Percentiles rank a stretch among this genome's conserved stretches.
Evolutionary conservation across 495 filamentous ascomycete species (phyloP).

Genomic region (Penicillium fimorum): DNA sequence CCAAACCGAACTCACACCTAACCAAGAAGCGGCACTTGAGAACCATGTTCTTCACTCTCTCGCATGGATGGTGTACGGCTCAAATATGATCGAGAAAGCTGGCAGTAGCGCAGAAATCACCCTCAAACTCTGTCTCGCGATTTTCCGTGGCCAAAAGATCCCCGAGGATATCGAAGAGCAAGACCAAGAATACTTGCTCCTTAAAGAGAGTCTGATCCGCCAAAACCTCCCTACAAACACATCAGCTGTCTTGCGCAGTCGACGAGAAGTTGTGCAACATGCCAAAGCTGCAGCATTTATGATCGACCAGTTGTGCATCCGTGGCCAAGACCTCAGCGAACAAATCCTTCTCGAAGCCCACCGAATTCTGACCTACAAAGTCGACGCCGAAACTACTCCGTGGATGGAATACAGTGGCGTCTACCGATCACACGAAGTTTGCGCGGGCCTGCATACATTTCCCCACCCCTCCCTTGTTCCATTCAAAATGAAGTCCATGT

Average conservation of each 20-base stretch:
- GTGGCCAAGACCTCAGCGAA: constrained; percentile 24
- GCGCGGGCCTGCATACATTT: constrained; percentile 25
- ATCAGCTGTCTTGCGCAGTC: constrained; percentile 16
- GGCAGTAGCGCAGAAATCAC: neutral
- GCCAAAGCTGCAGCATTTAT: constrained; percentile 30
- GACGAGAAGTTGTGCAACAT: constrained; percentile 36
- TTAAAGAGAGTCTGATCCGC: neutral
- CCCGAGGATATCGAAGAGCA: neutral
- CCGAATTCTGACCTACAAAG: constrained; percentile 25
- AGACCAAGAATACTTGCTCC: neutral
- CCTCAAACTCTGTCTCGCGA: constrained; percentile 4
- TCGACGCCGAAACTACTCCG: constrained; percentile 16
- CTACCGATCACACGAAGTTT: constrained; percentile 23
- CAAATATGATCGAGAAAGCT: constrained; percentile 10
- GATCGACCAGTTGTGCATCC: constrained; percentile 20
- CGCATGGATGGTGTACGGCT: constrained; percentile 12
- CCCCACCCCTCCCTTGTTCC: constrained; percentile 17
- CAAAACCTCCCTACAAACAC: neutral
- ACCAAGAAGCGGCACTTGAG: neutral
- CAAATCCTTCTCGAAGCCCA: constrained; percentile 34
- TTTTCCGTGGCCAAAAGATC: constrained; percentile 5
- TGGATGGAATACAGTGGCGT: constrained; percentile 26
- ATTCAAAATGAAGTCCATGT: constrained; percentile 31
- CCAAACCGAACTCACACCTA: neutral
- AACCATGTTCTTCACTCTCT: constrained; percentile 3